Evolutionary conservation across 345 rosid genomes (phyloP).

Genomic region (Cardiospermum halicacabum): DNA sequence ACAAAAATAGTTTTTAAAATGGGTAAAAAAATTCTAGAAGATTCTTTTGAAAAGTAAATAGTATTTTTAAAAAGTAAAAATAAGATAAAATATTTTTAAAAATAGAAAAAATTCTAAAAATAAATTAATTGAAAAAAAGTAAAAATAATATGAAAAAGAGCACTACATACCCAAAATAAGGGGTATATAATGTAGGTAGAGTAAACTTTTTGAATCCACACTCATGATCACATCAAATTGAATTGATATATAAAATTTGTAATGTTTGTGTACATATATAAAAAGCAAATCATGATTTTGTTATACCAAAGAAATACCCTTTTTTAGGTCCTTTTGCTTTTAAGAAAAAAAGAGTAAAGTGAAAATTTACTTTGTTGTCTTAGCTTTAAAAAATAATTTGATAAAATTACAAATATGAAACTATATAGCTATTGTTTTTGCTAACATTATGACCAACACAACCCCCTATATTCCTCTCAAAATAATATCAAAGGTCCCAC

Average conservation of each 20-base stretch:
- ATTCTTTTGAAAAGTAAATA: too few relatives aligned
- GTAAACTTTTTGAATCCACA: background rate
- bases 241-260: too few relatives aligned
- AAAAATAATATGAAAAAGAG: too few relatives aligned
- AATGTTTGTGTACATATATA: too few relatives aligned
- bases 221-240: background rate
- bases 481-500: conserved; percentile 10
- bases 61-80: too few relatives aligned
- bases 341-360: conserved; percentile 25
- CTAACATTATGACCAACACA: conserved; percentile 1
- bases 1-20: too few relatives aligned
- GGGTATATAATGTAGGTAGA: background rate
- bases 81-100: too few relatives aligned
- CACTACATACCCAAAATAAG: background rate
- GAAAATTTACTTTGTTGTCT: conserved; percentile 11
- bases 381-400: conserved; percentile 17
- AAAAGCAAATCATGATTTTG: background rate
- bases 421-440: background rate
- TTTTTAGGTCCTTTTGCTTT: conserved; percentile 21
- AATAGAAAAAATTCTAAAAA: too few relatives aligned
- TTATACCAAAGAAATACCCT: conserved; percentile 4
- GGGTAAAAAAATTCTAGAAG: too few relatives aligned
- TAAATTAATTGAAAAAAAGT: too few relatives aligned
- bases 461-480: conserved; percentile 5
- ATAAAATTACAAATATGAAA: conserved; percentile 4